Evolutionary conservation across 2,329 filamentous ascomycete genomes (phyloP), one percentile per base, ranked within the genome.

Genomic region (Mycocentrospora acerina): DNA sequence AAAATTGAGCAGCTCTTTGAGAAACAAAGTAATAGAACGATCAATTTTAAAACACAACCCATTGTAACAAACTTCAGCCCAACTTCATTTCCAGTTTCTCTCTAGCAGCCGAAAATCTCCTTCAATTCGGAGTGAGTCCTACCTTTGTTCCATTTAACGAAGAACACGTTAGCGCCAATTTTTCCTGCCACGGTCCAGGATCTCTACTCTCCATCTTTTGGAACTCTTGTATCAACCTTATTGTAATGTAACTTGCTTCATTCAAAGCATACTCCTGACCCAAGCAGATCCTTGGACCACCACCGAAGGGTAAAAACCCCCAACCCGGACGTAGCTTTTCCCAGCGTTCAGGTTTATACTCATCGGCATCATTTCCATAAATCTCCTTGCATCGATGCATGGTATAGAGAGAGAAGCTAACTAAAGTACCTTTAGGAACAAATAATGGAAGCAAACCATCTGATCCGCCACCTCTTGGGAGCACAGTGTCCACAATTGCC

Each of bases 321-420:
- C 64, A 68, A 3, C 62, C 55, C 1, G 62, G 59, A 4, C 62
- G 57, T 6, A 67, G 46, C 3, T 28, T 55, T 33, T 68, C 66
- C 75, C 73, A 78, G 42, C 74, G 63, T 55, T 73, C 74, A 1
- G 74, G 76, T 39, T 58, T 64, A 62, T 72, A 80, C 29, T 69
- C 67, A 15, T 70, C 59, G 5, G 73, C 73, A 32, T 79, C 75
- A 10, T 66, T 54, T 1, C 76, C 76, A 53, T 69, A 78, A 25
- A 74, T 57, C 32, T 74, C 71, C 25, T 65, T 65, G 11, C 74
- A 69, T n/a, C 72, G 68, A 47, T 80, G 77, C 69, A 79, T 78
- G 15, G 66, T 48, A 51, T 72, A 75, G 6, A 48, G 47, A 7
- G 50, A 53, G 71, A 63, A 36, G 46, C 60, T 60, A 26, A 78